These are phyloP conservation scores for Pugionium cornutum DNA, from an alignment of 345 rosid species.

Conservation along the genomic window DNA sequence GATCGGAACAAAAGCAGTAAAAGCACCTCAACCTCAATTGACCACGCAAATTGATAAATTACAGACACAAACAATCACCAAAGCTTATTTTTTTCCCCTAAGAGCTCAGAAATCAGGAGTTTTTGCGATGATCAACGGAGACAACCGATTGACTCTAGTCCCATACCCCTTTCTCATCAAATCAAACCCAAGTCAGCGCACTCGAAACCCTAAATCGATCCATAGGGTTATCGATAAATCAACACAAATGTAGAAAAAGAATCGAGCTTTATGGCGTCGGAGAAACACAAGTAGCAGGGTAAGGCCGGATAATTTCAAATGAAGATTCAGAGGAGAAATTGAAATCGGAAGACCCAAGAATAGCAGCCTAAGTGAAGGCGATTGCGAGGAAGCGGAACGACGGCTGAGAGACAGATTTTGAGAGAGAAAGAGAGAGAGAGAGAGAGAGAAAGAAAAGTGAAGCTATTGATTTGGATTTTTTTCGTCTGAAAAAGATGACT, in stretches of 20 bases:
- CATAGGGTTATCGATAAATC: conserved; percentile 39
- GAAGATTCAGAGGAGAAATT: conserved; percentile 21
- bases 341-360: conserved; percentile 27
- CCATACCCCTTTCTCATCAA: conserved; percentile 58
- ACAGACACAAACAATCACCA: neutral
- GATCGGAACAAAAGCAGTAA: conserved; percentile 24
- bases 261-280: conserved; percentile 8
- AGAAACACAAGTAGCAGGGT: conserved; percentile 8
- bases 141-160: conserved; percentile 72
- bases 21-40: conserved; percentile 31
- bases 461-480: conserved; percentile 13
- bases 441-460: conserved; percentile 12
- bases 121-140: conserved; percentile 32
- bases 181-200: conserved; percentile 48
- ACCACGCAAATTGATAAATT: conserved; percentile 1
- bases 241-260: conserved; percentile 26
- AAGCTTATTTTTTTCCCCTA: conserved; percentile 15
- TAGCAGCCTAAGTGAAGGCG: conserved; percentile 11
- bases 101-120: conserved; percentile 33
- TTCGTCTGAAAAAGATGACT: conserved; percentile 22
- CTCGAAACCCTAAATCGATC: conserved; percentile 47
- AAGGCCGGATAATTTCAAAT: conserved; percentile 13
- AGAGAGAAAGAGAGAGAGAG: neutral
- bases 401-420: conserved; percentile 1
- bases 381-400: conserved; percentile 19